Base-by-base conservation (phyloP, 805 yeast genomes). In the Danielozyma ontarioensis region DNA sequence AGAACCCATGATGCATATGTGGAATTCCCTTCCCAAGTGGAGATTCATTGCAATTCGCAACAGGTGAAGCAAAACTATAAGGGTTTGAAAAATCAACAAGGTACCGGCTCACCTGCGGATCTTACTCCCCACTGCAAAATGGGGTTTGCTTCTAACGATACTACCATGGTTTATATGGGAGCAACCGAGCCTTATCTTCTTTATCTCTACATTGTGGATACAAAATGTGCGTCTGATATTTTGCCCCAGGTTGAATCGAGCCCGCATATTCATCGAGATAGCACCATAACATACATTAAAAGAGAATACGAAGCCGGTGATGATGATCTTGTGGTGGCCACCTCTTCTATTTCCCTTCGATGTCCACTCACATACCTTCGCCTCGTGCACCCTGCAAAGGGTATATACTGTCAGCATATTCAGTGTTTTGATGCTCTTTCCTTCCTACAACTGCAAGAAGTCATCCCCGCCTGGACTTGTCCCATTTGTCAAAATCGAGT, bases 391-490 rank as follows among this genome's bases (percentile, higher is more conserved):
- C 97, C 98, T 0, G 75, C 78, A 1, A 74, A 86, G 43, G 77
- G 95, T 1, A 59, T 69, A 1, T 64, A 58, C 29, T 93, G 98
- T 59, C 62, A 71, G 23, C 98, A 93, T 57, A 60, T 87, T 12
- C 90, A 84, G 48, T 89, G 97, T 52, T 86, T 89, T 54, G 98
- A 93, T 57, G 89, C 85, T 0, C 55, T 69, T 23, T 75, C 84
- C 28, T 93, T 74, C 50, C 46, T 93, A 7, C 74, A 77, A 48
- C 68, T 88, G 28, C 97, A 90, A 53, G 67, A 68, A 35, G 90
- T 83, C 51, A 76, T 83, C 0, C 83, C 96, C 0, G 75, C 84
- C 0, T 90, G 97, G 97, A 62, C 62, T 32, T 93, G 98, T 51
- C 96, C 97, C 0, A 70, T 86, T 3, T 93, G 98, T 53, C 74